These are phyloP conservation scores for Aspergillus sp. DNA, from an alignment of 2,329 filamentous ascomycete species.

Conservation along the genomic window DNA sequence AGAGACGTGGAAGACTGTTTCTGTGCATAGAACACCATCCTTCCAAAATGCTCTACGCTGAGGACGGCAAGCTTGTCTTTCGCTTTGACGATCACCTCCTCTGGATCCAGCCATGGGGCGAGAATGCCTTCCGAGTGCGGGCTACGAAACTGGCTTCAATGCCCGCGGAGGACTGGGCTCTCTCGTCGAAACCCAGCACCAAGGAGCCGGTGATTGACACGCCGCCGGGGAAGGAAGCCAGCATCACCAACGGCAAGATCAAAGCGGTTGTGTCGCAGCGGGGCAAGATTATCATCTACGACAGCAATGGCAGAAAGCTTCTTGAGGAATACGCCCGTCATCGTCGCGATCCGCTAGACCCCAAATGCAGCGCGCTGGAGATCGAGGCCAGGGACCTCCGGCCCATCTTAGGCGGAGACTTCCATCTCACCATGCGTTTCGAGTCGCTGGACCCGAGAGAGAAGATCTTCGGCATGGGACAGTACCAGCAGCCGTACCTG, in stretches of 20 bases:
- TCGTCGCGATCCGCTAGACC: slow-evolving; percentile 43
- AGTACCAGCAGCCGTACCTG: slow-evolving; percentile 57
- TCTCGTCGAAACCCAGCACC: slow-evolving; percentile 14
- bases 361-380: slow-evolving; percentile 50
- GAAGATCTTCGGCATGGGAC: slow-evolving; percentile 60
- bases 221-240: slow-evolving; percentile 21
- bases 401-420: slow-evolving; percentile 45
- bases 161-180: slow-evolving; percentile 29
- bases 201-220: slow-evolving; percentile 9
- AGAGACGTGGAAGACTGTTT: no score
- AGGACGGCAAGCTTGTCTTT: slow-evolving; percentile 25
- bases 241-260: slow-evolving; percentile 42
- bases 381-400: slow-evolving; percentile 51
- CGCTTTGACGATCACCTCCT: slow-evolving; percentile 31
- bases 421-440: slow-evolving; percentile 50
- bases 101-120: slow-evolving; percentile 31
- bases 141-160: slow-evolving; percentile 29
- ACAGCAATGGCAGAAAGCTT: slow-evolving; percentile 34
- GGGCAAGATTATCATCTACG: slow-evolving; percentile 44
- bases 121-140: slow-evolving; percentile 30
- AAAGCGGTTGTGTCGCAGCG: slow-evolving; percentile 37
- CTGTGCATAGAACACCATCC: no score
- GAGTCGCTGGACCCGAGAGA: slow-evolving; percentile 48
- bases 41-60: slow-evolving; percentile 23
- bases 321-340: slow-evolving; percentile 47